Evolutionary conservation across 257 asterid genomes (phyloP).

Genomic region (Asclepias syriaca): DNA sequence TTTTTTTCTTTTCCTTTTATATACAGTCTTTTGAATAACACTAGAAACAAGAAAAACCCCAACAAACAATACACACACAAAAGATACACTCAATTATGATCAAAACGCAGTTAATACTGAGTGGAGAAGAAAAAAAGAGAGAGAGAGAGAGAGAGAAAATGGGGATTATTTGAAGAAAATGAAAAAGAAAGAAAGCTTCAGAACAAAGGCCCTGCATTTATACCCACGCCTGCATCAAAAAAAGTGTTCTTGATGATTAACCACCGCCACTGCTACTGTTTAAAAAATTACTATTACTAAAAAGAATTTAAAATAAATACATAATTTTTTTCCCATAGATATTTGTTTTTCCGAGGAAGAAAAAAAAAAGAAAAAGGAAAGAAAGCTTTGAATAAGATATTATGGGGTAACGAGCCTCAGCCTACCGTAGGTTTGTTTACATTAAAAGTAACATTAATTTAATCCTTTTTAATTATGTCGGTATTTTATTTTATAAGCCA

Average conservation of each 20-base stretch:
- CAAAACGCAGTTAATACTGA: slow-evolving; percentile 32
- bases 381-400: no score
- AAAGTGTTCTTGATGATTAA: slow-evolving; percentile 54
- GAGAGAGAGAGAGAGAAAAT: slow-evolving; percentile 20
- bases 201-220: slow-evolving; percentile 63
- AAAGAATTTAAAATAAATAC: no score
- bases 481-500: neutral
- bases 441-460: neutral
- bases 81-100: slow-evolving; percentile 3
- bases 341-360: no score
- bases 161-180: slow-evolving; percentile 24
- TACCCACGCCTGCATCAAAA: slow-evolving; percentile 78
- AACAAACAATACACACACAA: slow-evolving; percentile 2
- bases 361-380: no score
- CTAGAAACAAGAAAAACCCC: neutral
- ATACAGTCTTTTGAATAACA: neutral
- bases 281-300: neutral
- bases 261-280: slow-evolving; percentile 51
- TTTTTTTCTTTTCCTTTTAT: neutral
- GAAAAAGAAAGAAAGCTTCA: slow-evolving; percentile 41
- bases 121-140: slow-evolving; percentile 17
- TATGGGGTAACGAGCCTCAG: neutral
- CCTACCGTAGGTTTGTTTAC: slow-evolving; percentile 13
- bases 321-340: no score
- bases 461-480: neutral